phyloP scores from a whole-genome alignment of 805 yeast genomes.

The Yarrowia sp. region DNA sequence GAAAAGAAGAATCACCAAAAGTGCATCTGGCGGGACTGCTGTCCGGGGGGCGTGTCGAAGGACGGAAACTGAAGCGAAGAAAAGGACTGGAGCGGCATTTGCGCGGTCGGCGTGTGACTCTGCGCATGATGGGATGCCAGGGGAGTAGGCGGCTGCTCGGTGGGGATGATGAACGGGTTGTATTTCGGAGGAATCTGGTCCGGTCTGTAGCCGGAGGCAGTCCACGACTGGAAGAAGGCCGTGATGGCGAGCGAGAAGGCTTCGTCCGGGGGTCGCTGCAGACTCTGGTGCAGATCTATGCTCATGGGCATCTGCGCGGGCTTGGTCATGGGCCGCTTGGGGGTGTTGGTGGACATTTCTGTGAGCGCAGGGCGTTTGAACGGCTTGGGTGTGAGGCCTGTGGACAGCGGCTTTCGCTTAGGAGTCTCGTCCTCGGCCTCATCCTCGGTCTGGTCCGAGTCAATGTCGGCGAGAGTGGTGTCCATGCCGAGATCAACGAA shows the following conservation, averaged over 20 bases:
- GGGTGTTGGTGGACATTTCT: conserved; percentile 10
- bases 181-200: conserved; percentile 24
- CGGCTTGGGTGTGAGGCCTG: conserved; percentile 13
- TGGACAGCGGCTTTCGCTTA: background rate
- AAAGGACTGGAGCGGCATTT: conserved; percentile 24
- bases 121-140: conserved; percentile 2
- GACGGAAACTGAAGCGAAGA: conserved; percentile 13
- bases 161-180: conserved; percentile 24
- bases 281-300: conserved; percentile 3
- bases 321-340: conserved; percentile 14
- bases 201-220: conserved; percentile 21
- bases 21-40: background rate
- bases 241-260: conserved; percentile 20
- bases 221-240: conserved; percentile 24
- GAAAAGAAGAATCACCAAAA: background rate
- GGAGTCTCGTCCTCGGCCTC: conserved; percentile 9
- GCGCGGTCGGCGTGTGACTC: background rate
- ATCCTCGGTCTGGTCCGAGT: conserved; percentile 22
- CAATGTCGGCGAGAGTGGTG: conserved; percentile 12
- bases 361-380: conserved; percentile 10
- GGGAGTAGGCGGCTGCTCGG: conserved; percentile 24
- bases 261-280: conserved; percentile 13
- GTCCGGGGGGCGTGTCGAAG: background rate
- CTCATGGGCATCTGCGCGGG: conserved; percentile 23
- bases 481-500: conserved; percentile 21